Base-by-base conservation (phyloP, 805 yeast genomes). In the Huiozyma sinensis region DNA sequence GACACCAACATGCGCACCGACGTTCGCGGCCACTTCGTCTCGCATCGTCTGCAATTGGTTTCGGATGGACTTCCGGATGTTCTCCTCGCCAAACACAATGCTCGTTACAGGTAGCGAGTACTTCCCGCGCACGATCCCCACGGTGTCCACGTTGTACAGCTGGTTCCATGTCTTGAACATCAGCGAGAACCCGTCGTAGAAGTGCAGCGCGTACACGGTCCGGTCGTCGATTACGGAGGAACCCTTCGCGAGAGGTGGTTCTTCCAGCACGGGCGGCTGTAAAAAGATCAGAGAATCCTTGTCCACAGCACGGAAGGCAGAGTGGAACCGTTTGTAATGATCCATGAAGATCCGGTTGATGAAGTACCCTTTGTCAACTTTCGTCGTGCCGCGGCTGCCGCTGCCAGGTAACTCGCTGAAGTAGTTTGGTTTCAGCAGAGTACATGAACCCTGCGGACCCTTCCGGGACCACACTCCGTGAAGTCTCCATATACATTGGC, bases 101-200 rank as follows among this genome's bases (percentile, higher is more conserved):
- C 87, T 81, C 47, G 82, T 69, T 0, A 75, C 70, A 0, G 97
- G 96, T 48, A 78, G 79, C 28, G 70, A 49, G 64, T 90, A 89
- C 44, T 74, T 67, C 1, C 83, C 85, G 44, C 97, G 71, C 73
- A 90, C 76, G 10, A 90, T 79, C 0, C 96, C 97, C 29, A 87
- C 64, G 0, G 95, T 87, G 56, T 92, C 95, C 7, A 89, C 95
- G 55, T 90, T 90, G 63, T 81, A 83, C 40, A 62, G 65, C 32
- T 77, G 69, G 56, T 83, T 85, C 98, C 98, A 92, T 5, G 81
- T 76, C 63, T 88, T 87, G 62, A 84, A 83, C 89, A 92, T 81
- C 33, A 90, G 66, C 1, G 97, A 83, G 79, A 90, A 74, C 0
- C 97, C 98, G 60, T 90, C 98, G 59, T 90, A 90, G 60, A 81